A percentile compares a stretch with the other conserved stretches of the same genome.
phyloP scores from a whole-genome alignment of 1,139 yeast species.

The Meyerozyma guilliermondii region DNA sequence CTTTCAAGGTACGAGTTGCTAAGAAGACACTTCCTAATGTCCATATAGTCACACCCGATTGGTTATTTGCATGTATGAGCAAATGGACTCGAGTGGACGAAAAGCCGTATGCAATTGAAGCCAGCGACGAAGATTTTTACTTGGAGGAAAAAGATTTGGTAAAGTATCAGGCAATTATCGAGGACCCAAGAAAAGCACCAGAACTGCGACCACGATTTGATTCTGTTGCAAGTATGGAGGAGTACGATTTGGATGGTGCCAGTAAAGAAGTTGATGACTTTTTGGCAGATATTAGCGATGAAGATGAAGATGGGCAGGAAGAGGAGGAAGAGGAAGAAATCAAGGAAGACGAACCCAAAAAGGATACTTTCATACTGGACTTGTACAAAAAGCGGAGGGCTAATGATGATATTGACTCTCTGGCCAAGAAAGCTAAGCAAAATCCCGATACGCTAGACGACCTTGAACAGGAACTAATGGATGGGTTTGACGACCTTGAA shows the following conservation, averaged over 20 bases:
- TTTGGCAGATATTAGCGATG: conserved; percentile 51
- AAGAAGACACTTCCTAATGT: conserved; percentile 59
- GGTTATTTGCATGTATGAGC: conserved; percentile 85
- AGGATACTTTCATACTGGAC: background rate
- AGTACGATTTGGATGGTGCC: conserved; percentile 49
- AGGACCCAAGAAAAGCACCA: conserved; percentile 6
- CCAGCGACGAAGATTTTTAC: conserved; percentile 35
- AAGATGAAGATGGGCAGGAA: conserved; percentile 35
- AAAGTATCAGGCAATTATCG: conserved; percentile 24
- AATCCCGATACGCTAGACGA: conserved; percentile 38
- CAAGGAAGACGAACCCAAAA: conserved; percentile 4
- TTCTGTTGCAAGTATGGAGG: conserved; percentile 28
- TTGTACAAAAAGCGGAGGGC: conserved; percentile 4
- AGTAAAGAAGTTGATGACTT: conserved; percentile 59
- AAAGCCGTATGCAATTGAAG: conserved; percentile 48
- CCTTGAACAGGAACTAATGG: conserved; percentile 20
- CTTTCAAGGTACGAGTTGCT: conserved; percentile 73
- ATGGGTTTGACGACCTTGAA: conserved; percentile 41
- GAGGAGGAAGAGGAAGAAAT: conserved; percentile 19
- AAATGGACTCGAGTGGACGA: conserved; percentile 73
- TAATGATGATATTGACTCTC: conserved; percentile 5
- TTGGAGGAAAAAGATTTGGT: conserved; percentile 41
- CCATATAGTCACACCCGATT: conserved; percentile 83
- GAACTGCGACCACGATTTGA: conserved; percentile 21
- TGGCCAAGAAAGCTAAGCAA: background rate